Conservation (phyloP, 805 yeast genomes). For the Lipomyces orientalis region DNA sequence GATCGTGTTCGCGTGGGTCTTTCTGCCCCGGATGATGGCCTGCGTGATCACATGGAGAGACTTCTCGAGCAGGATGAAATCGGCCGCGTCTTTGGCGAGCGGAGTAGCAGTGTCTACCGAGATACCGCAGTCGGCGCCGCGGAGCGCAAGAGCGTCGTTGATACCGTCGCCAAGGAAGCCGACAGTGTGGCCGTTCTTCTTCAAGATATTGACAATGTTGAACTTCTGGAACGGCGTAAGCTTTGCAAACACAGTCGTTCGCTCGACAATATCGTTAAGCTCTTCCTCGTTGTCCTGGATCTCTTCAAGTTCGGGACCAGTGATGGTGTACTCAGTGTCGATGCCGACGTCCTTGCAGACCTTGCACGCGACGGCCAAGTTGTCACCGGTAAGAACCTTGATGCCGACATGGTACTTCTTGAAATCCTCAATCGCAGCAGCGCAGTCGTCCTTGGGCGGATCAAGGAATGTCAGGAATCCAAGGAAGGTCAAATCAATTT, state of each 20-base stretch:
- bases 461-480: slow-evolving; percentile 37
- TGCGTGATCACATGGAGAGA: slow-evolving; percentile 57
- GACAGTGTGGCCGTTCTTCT: slow-evolving; percentile 49
- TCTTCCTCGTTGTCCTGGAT: slow-evolving; percentile 73
- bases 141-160: slow-evolving; percentile 60
- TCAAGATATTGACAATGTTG: slow-evolving; percentile 54
- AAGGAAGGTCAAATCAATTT: slow-evolving; percentile 28
- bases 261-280: slow-evolving; percentile 66
- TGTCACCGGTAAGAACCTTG: slow-evolving; percentile 38
- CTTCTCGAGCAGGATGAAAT: slow-evolving; percentile 56
- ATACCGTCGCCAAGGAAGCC: slow-evolving; percentile 64
- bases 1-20: slow-evolving; percentile 48
- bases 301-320: slow-evolving; percentile 53
- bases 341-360: slow-evolving; percentile 38
- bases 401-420: slow-evolving; percentile 36
- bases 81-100: slow-evolving; percentile 61
- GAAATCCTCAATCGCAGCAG: slow-evolving; percentile 35
- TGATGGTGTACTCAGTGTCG: slow-evolving; percentile 28
- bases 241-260: slow-evolving; percentile 37
- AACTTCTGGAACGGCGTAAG: slow-evolving; percentile 59
- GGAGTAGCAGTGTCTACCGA: slow-evolving; percentile 63
- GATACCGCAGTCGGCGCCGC: slow-evolving; percentile 60
- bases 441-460: slow-evolving; percentile 39
- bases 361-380: slow-evolving; percentile 38
- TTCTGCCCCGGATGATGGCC: slow-evolving; percentile 58